These are phyloP conservation scores for Leccinum fallax DNA, from an alignment of 1,284 basidiomycete species.

Conservation along the genomic window DNA sequence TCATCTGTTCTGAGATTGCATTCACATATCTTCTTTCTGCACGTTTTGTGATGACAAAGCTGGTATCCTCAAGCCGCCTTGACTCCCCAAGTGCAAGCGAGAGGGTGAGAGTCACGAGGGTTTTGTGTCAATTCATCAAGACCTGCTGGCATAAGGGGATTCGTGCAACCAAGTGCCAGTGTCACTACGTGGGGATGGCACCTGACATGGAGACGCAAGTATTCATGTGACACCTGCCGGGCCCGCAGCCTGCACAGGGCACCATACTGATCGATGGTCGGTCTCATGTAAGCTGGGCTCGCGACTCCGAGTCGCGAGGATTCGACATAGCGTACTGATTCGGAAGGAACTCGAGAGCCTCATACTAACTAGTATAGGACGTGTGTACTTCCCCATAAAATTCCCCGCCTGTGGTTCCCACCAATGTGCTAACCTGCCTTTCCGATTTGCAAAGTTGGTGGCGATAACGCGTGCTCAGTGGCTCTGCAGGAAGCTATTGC, in stretches of 20 bases:
- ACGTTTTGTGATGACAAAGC: neutral
- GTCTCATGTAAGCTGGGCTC: neutral
- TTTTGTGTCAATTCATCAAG: neutral
- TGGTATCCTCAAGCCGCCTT: neutral
- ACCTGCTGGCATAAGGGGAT: neutral
- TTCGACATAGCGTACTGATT: neutral
- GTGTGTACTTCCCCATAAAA: neutral
- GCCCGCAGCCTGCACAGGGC: neutral
- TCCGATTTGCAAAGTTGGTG: neutral
- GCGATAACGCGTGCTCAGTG: neutral
- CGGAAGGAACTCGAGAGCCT: neutral
- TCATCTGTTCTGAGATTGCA: too few relatives aligned
- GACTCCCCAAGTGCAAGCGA: neutral
- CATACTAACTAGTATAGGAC: neutral
- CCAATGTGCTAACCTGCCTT: neutral
- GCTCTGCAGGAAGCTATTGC: neutral
- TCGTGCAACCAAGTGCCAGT: neutral
- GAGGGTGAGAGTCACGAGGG: neutral
- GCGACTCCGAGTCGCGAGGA: neutral
- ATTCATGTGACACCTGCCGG: neutral
- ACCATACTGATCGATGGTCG: neutral
- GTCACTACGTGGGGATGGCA: neutral
- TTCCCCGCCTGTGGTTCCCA: neutral
- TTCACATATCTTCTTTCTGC: too few relatives aligned
- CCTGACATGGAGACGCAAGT: neutral